phyloP scores from a whole-genome alignment of 257 asterid genomes.

The Petunia secreta region DNA sequence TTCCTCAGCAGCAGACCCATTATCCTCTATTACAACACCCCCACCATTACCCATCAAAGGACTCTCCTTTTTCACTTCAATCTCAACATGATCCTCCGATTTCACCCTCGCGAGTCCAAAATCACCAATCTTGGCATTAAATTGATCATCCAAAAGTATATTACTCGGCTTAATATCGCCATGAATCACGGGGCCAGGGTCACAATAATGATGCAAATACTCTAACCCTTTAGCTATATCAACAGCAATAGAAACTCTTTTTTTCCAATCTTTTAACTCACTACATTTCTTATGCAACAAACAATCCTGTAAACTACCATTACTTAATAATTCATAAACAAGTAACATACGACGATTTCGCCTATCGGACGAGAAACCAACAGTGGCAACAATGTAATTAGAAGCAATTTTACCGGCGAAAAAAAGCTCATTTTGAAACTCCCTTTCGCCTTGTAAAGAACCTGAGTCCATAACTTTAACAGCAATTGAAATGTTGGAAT shows the following conservation, averaged over 20 bases:
- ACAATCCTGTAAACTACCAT: constrained; percentile 96
- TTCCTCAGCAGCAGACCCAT: constrained; percentile 75
- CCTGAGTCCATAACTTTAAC: constrained; percentile 94
- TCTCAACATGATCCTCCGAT: constrained; percentile 57
- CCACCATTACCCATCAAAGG: constrained; percentile 36
- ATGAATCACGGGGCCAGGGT: constrained; percentile 74
- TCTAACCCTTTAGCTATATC: constrained; percentile 89
- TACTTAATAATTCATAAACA: constrained; percentile 81
- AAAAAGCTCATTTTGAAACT: constrained; percentile 88
- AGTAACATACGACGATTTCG: constrained; percentile 77
- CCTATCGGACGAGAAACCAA: constrained; percentile 78
- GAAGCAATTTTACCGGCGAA: constrained; percentile 76
- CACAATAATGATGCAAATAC: constrained; percentile 84
- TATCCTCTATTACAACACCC: constrained; percentile 48
- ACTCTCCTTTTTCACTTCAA: constrained; percentile 63
- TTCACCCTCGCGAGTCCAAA: constrained; percentile 91
- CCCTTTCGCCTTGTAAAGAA: constrained; percentile 95
- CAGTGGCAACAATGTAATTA: constrained; percentile 60
- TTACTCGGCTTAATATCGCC: constrained; percentile 98
- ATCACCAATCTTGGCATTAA: constrained; percentile 86
- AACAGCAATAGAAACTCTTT: constrained; percentile 65
- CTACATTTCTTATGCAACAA: constrained; percentile 72
- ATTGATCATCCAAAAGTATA: constrained; percentile 60
- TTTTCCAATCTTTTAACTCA: constrained; percentile 77
- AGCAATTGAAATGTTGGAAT: constrained; percentile 49